These are phyloP conservation scores for Teratosphaeria destructans DNA, from an alignment of 2,329 filamentous ascomycete genomes.

Conservation along the genomic window DNA sequence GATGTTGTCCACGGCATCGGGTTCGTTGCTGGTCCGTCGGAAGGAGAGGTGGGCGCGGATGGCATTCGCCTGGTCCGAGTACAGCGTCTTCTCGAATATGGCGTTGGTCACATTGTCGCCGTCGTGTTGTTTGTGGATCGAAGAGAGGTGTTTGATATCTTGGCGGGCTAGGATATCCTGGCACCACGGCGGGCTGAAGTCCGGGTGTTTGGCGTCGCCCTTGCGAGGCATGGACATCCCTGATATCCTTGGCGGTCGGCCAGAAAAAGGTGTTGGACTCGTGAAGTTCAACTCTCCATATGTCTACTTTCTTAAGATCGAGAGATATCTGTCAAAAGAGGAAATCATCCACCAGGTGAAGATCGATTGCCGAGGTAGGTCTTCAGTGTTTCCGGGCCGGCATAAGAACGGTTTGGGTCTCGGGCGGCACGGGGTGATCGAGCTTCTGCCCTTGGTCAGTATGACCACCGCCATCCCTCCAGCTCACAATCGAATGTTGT, in stretches of 20 bases:
- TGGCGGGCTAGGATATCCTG: conserved; percentile 5
- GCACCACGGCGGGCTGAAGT: conserved; percentile 6
- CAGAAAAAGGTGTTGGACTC: neutral
- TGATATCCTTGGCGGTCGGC: neutral
- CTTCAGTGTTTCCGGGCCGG: too few relatives aligned
- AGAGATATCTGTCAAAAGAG: too few relatives aligned
- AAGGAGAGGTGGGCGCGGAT: conserved; percentile 11
- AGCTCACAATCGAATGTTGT: neutral
- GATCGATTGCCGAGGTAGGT: too few relatives aligned
- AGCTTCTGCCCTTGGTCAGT: neutral
- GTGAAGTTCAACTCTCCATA: too few relatives aligned
- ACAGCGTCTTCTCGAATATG: conserved; percentile 10
- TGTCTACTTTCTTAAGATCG: too few relatives aligned
- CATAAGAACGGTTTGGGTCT: too few relatives aligned
- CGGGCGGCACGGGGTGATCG: neutral
- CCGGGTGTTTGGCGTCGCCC: conserved; percentile 5
- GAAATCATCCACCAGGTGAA: too few relatives aligned
- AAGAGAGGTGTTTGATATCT: neutral
- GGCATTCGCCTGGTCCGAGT: conserved; percentile 1
- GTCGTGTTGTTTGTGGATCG: neutral
- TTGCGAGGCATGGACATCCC: neutral
- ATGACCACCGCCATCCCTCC: neutral
- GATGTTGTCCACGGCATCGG: conserved; percentile 5
- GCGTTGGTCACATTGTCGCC: conserved; percentile 4
- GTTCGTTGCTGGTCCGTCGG: conserved; percentile 8